phyloP scores from a whole-genome alignment of 208 protist species.

The Novymonas esmeraldas region DNA sequence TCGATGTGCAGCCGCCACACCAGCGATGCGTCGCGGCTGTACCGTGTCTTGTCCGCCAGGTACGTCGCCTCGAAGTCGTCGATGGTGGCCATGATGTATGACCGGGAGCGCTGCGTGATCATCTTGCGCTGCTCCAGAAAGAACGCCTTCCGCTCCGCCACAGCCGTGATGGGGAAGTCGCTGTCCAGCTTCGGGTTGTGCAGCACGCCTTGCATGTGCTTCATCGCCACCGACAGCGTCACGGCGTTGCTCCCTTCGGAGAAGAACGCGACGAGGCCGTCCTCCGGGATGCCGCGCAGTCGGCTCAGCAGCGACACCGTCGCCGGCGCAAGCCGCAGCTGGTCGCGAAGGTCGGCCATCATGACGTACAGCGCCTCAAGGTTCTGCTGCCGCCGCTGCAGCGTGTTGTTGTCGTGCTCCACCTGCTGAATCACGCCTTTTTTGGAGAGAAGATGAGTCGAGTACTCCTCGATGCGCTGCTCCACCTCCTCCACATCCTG shows the following conservation, averaged over 20 bases:
- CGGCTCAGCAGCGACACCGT: conserved; percentile 47
- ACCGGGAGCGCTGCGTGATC: conserved; percentile 67
- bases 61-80: conserved; percentile 54
- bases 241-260: conserved; percentile 68
- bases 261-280: conserved; percentile 61
- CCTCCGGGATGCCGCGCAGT: conserved; percentile 48
- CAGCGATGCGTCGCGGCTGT: conserved; percentile 54
- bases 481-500: conserved; percentile 79
- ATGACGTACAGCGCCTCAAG: conserved; percentile 65
- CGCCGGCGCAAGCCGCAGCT: conserved; percentile 60
- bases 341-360: conserved; percentile 63
- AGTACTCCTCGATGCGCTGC: conserved; percentile 76
- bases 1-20: conserved; percentile 83
- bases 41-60: conserved; percentile 57
- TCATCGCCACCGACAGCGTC: conserved; percentile 64
- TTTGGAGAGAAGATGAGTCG: conserved; percentile 74
- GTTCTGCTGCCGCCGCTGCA: conserved; percentile 83
- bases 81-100: conserved; percentile 69
- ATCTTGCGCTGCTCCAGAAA: conserved; percentile 79
- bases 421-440: conserved; percentile 80
- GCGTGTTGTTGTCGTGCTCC: conserved; percentile 85
- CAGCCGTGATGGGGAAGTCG: conserved; percentile 86
- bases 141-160: conserved; percentile 71
- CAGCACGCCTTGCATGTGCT: conserved; percentile 73
- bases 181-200: conserved; percentile 63